These are phyloP conservation scores for Claviceps pazoutovae DNA, from an alignment of 2,329 filamentous ascomycete genomes.

Conservation along the genomic window DNA sequence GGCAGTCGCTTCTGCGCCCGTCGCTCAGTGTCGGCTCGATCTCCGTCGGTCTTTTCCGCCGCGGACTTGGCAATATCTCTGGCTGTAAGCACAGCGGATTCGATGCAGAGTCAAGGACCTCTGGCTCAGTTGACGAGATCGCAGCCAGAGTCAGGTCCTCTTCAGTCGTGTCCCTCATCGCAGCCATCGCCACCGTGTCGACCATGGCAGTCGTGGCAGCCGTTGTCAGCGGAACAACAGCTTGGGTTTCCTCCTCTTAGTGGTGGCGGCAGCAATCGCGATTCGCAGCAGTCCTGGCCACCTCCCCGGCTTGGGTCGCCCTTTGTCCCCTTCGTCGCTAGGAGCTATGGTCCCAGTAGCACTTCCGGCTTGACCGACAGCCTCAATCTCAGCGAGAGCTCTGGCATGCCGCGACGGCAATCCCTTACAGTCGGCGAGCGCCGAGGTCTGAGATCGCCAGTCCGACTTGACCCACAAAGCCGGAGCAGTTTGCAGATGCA, in stretches of 20 bases:
- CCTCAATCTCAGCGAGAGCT: slow-evolving; percentile 12
- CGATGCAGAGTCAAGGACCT: slow-evolving; percentile 49
- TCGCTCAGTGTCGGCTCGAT: slow-evolving; percentile 31
- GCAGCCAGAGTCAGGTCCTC: slow-evolving; percentile 6
- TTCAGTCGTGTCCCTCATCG: no score
- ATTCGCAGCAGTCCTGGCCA: slow-evolving; percentile 10
- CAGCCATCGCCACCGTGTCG: background rate
- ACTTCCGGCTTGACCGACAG: slow-evolving; percentile 32
- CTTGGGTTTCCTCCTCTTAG: background rate
- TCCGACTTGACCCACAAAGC: slow-evolving; percentile 31
- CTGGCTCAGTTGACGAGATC: slow-evolving; percentile 45
- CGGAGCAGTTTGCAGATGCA: slow-evolving; percentile 41
- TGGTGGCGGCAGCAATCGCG: slow-evolving; percentile 10
- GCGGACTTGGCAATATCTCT: slow-evolving; percentile 51
- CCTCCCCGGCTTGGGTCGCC: slow-evolving; percentile 34
- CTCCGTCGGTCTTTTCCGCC: slow-evolving; percentile 38
- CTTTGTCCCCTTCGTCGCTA: slow-evolving; percentile 41
- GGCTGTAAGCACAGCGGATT: slow-evolving; percentile 46
- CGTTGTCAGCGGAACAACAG: background rate
- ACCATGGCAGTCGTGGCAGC: background rate
- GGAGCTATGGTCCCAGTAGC: slow-evolving; percentile 49
- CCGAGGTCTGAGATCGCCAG: slow-evolving; percentile 38
- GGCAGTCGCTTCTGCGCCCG: slow-evolving; percentile 36
- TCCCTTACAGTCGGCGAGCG: slow-evolving; percentile 36
- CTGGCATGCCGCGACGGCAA: slow-evolving; percentile 27